Evolutionary conservation across 1,284 basidiomycete species (phyloP), one percentile per base, ranked within the genome.

Genomic region (Leccinum pallidistipes): DNA sequence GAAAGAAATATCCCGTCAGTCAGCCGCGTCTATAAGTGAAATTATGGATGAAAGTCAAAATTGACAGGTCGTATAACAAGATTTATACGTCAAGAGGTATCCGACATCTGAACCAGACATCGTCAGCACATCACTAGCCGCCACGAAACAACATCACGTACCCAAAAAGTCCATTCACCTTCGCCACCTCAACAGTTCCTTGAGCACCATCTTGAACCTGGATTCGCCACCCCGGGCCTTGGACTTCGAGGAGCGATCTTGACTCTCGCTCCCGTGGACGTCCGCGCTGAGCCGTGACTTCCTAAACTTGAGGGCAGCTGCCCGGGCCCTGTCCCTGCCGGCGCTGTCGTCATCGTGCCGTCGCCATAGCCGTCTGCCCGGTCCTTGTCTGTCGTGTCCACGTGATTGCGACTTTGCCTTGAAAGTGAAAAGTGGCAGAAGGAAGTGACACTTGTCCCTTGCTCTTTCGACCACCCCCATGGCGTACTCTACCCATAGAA

Each of bases 101-200:
- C 18, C 11, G 27, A 18, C 27, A 45, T 31, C 55, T 49, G 31
- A 21, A 18, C 38, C 29, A 16, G n/a, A 31, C n/a, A 31, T 32
- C 40, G 10, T 49, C 34, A 56, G 43, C 18, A 32, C 38, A 24
- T 24, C 55, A 49, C 29, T 1, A 14, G 12, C 18, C 21, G n/a
- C 40, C 38, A 61, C 6, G 43, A 59, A 21, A 40, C 11, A 50
- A 27, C 9, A 14, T n/a, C 55, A 64, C 57, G 32, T 21, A 65
- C 64, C 31, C 18, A 7, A 11, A 34, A 3, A 9, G 24, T 27
- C 18, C 27, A 32, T 32, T 59, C 47, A 64, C 7, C n/a, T 50
- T 5, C 24, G 38, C 67, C 67, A 66, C 18, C 32, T 71, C 58
- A 71, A 52, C 45, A 71, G 32, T 1, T 66, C 66, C 38, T 59